Evolutionary conservation across 2,329 filamentous ascomycete species (phyloP), one percentile per base, ranked within the genome.

Genomic region (Dissoconium aciculare): DNA sequence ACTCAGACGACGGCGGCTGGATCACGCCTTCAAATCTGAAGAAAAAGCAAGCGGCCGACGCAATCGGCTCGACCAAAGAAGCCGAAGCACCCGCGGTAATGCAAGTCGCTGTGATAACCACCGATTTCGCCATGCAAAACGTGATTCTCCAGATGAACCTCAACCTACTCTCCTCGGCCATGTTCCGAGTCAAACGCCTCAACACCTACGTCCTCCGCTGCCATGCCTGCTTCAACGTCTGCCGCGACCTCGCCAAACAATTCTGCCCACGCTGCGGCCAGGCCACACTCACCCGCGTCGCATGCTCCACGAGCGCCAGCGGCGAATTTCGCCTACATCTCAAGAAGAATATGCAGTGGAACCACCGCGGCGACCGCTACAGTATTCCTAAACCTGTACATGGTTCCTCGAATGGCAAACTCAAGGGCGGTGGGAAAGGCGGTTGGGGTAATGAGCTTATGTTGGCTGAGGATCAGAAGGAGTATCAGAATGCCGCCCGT

Each of bases 71-170:
- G 13, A 59, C 58, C 4, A 55, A 62, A 2, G 54, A 62, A 28
- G 35, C 42, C 11, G 53, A 66, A 2, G 64, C 71, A 32, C 64
- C 70, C 19, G 69, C 70, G 38, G 72, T 71, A 9, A 77, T 94
- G 44, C 77, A 91, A 56, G 82, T 81, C 11, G 87, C 84, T n/a
- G 75, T 87, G 26, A 77, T 95, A 50, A 95, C 89, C 1, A 84
- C 79, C 33, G 89, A 98, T 62, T 95, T 81, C 58, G 87, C 89
- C 33, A 92, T 98, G 82, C 87, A 95, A 60, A 95, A 95, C 53
- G 84, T 95, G 5, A 71, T 89, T 2, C 68, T 98, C 4, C 82
- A 91, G 45, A 91, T 95, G 64, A 93, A 94, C 59, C 71, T 98
- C 28, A 82, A 89, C 52, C 71, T 94, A 8, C 68, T 94, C 35